Percentiles rank a stretch among this genome's conserved stretches.
These are phyloP conservation scores for Boletus tylopilopsis DNA, from an alignment of 768 basidiomycete species.

Conservation along the genomic window DNA sequence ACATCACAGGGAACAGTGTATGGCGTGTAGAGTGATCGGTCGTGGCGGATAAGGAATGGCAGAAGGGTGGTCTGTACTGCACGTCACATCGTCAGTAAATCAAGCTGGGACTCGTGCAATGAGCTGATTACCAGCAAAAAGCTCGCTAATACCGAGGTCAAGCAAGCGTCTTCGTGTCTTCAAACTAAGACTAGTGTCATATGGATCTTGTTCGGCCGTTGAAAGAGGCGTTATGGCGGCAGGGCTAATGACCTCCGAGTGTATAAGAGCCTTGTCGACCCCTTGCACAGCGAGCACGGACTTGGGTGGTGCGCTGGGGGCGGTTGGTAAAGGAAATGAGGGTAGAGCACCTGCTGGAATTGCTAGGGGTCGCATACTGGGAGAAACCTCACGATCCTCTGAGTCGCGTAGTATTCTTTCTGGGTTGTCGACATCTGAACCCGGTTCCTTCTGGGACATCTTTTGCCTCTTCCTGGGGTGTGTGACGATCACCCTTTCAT, in stretches of 20 bases:
- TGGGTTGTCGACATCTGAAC: slow-evolving; percentile 11
- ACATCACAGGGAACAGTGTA: slow-evolving; percentile 71
- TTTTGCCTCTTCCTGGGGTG: slow-evolving; percentile 45
- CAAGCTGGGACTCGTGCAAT: neutral
- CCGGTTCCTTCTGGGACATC: slow-evolving; percentile 24
- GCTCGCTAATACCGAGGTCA: slow-evolving; percentile 77
- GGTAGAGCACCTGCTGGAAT: slow-evolving; percentile 44
- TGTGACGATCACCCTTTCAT: slow-evolving; percentile 6
- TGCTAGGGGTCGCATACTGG: slow-evolving; percentile 3
- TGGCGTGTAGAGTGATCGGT: slow-evolving; percentile 57
- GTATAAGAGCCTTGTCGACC: slow-evolving; percentile 66
- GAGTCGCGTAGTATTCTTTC: neutral
- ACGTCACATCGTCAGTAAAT: slow-evolving; percentile 15
- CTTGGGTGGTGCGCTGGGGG: slow-evolving; percentile 68
- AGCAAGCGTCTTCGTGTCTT: slow-evolving; percentile 59
- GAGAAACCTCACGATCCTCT: neutral
- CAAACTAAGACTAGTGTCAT: slow-evolving; percentile 50
- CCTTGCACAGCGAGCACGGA: slow-evolving; percentile 73
- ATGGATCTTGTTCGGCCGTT: slow-evolving; percentile 28
- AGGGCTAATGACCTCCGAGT: slow-evolving; percentile 68
- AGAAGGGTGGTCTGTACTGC: slow-evolving; percentile 87
- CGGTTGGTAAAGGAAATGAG: slow-evolving; percentile 63
- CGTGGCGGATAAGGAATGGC: slow-evolving; percentile 66
- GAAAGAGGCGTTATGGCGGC: slow-evolving; percentile 43
- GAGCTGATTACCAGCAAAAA: slow-evolving; percentile 75